Evolutionary conservation across 169 alveolate species (phyloP).

Genomic region (Hepatocystis sp.): DNA sequence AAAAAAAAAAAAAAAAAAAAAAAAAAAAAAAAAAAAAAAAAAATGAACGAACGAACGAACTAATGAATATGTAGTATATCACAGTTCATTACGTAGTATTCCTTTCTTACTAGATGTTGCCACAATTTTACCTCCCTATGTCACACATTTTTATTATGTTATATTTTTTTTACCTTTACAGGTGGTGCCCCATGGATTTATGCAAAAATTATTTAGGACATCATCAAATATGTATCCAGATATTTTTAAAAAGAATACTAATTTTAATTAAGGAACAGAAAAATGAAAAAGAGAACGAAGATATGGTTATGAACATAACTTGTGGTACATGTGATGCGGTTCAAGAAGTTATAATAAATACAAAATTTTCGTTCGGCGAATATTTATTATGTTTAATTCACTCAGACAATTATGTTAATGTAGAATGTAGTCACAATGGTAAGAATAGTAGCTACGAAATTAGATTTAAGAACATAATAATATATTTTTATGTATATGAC

Average conservation of each 20-base stretch:
- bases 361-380: slow-evolving; percentile 36
- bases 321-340: slow-evolving; percentile 34
- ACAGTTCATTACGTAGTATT: too few species aligned
- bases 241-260: slow-evolving; percentile 25
- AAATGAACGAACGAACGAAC: too few species aligned
- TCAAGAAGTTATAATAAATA: slow-evolving; percentile 12
- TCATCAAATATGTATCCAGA: slow-evolving; percentile 68
- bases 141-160: too few species aligned
- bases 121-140: too few species aligned
- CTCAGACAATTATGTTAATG: slow-evolving; percentile 32
- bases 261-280: slow-evolving; percentile 34
- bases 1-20: too few species aligned
- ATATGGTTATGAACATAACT: slow-evolving; percentile 19
- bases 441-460: slow-evolving; percentile 32
- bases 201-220: slow-evolving; percentile 36
- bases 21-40: too few species aligned
- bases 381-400: slow-evolving; percentile 32
- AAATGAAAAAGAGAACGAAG: slow-evolving; percentile 11
- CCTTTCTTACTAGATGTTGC: too few species aligned
- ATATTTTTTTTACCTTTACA: too few species aligned
- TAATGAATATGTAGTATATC: too few species aligned
- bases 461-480: slow-evolving; percentile 29
- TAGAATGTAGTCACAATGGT: slow-evolving; percentile 35
- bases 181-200: slow-evolving; percentile 51
- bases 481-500: slow-evolving; percentile 14